These are phyloP conservation scores for Paraurostyla sp. DNA, from an alignment of 73 alveolate genomes.

Conservation along the genomic window DNA sequence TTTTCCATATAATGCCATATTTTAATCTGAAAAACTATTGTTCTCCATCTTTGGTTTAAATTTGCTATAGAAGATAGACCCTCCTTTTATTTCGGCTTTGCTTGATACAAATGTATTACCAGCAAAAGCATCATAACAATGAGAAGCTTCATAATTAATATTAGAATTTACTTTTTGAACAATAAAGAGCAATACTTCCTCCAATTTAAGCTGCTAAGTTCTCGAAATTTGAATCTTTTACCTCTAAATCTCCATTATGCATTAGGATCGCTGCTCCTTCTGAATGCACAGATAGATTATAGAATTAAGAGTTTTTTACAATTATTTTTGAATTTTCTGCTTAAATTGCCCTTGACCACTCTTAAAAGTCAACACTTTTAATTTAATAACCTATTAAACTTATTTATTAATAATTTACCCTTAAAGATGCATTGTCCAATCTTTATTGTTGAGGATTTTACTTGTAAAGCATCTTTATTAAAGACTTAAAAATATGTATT, in stretches of 20 bases:
- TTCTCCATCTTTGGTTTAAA: too few relatives aligned
- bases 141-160: too few relatives aligned
- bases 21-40: too few relatives aligned
- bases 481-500: neutral
- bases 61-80: too few relatives aligned
- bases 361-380: neutral
- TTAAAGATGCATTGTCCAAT: neutral
- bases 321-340: neutral
- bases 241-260: neutral
- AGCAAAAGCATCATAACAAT: too few relatives aligned
- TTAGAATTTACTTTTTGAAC: too few relatives aligned
- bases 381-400: neutral
- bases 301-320: neutral
- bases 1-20: neutral
- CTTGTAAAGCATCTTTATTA: neutral
- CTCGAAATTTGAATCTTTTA: neutral
- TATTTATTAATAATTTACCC: neutral
- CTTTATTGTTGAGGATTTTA: neutral
- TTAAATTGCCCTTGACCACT: neutral
- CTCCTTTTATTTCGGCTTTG: too few relatives aligned
- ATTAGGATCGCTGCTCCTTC: neutral
- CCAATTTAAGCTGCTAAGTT: neutral
- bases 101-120: too few relatives aligned
- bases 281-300: neutral
- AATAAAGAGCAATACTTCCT: too few relatives aligned